A percentile compares a stretch with the other conserved stretches of the same genome.
These are phyloP conservation scores for Boletus rufocinnamomeus DNA, from an alignment of 768 basidiomycete species.

Conservation along the genomic window DNA sequence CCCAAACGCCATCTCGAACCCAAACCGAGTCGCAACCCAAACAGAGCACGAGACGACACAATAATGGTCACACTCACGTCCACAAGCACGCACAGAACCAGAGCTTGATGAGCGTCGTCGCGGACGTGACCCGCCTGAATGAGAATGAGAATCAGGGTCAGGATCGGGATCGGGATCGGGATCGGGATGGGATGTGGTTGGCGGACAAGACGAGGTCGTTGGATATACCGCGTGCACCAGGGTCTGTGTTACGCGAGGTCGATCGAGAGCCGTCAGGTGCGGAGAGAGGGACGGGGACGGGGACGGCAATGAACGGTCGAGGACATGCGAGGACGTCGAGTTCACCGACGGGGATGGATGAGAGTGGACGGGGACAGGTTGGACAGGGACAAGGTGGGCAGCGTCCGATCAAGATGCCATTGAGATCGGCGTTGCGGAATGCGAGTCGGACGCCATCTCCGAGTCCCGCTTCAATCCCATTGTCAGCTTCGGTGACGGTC, in stretches of 20 bases:
- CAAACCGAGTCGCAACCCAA: conserved; percentile 10
- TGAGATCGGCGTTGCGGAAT: conserved; percentile 65
- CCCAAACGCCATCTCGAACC: not conserved
- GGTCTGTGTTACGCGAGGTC: conserved; percentile 9
- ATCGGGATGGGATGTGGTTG: too few species aligned
- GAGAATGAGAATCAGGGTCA: conserved; percentile 13
- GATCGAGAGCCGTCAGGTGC: not conserved
- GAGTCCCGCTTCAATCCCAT: not conserved
- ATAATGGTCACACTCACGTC: conserved; percentile 19
- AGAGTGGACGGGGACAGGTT: not conserved
- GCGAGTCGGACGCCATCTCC: conserved; percentile 54
- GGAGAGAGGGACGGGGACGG: not conserved
- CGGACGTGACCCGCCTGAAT: conserved; percentile 52
- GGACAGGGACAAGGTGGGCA: conserved; percentile 1
- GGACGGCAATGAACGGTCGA: not conserved
- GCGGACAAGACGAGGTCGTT: conserved; percentile 18
- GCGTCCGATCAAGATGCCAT: conserved; percentile 47
- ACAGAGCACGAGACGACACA: not conserved
- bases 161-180: not conserved
- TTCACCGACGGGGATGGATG: not conserved
- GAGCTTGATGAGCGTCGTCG: conserved; percentile 71
- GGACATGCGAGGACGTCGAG: conserved; percentile 6
- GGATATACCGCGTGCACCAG: conserved; percentile 27
- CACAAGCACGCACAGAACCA: conserved; percentile 16
- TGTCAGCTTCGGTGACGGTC: not conserved